phyloP scores from a whole-genome alignment of 495 filamentous ascomycete genomes.

The Immersiella caudata region DNA sequence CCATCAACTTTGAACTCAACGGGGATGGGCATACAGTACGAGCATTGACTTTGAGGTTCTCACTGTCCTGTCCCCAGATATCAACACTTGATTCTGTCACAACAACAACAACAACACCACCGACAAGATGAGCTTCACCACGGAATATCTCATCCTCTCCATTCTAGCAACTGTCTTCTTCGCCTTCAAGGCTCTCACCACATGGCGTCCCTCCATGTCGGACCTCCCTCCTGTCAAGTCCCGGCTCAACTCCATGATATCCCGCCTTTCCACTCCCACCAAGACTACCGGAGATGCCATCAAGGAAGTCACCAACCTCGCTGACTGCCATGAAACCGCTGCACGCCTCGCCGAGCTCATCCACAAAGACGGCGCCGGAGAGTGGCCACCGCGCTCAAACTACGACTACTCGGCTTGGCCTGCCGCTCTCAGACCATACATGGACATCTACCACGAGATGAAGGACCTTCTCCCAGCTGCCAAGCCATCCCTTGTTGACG shows the following conservation, averaged over 20 bases:
- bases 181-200: slow-evolving; percentile 1
- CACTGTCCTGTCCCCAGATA: not conserved
- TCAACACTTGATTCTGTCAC: not conserved
- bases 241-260: not conserved
- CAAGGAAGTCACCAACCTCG: slow-evolving; percentile 17
- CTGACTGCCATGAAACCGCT: slow-evolving; percentile 31
- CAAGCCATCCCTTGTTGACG: slow-evolving; percentile 32
- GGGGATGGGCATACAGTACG: not conserved
- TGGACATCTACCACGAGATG: slow-evolving; percentile 42
- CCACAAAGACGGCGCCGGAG: slow-evolving; percentile 39
- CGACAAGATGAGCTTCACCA: not conserved
- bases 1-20: too few species aligned
- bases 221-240: not conserved
- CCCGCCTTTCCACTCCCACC: not conserved
- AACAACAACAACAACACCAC: not conserved
- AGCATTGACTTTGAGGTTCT: not conserved
- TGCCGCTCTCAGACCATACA: slow-evolving; percentile 36
- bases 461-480: slow-evolving; percentile 30
- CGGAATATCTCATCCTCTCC: slow-evolving; percentile 8
- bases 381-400: slow-evolving; percentile 40
- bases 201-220: not conserved
- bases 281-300: not conserved
- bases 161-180: not conserved
- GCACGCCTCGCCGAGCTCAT: slow-evolving; percentile 30
- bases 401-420: slow-evolving; percentile 30